These are phyloP conservation scores for Diplodia sapinea DNA, from an alignment of 2,329 filamentous ascomycete species.

Conservation along the genomic window DNA sequence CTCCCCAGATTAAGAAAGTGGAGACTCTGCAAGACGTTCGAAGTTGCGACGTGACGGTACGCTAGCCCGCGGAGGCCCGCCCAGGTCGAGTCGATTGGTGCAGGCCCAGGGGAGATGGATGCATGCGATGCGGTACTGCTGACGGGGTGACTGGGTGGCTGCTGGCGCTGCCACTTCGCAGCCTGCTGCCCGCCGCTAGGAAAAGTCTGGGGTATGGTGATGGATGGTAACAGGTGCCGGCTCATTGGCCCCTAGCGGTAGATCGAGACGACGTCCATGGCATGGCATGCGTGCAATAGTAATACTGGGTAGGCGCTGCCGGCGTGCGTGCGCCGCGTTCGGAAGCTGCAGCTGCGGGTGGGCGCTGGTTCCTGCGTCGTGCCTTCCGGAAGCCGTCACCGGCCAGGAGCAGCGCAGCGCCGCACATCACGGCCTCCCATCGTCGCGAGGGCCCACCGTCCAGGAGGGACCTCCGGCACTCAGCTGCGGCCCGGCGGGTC, in stretches of 20 bases:
- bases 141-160: not conserved
- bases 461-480: constrained; percentile 5
- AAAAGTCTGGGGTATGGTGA: not conserved
- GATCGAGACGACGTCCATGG: not conserved
- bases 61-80: constrained; percentile 14
- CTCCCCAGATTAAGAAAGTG: constrained; percentile 31
- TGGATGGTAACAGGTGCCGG: too few species aligned
- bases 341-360: too few species aligned
- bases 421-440: constrained; percentile 5
- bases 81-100: not conserved
- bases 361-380: not conserved
- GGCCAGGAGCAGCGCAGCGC: not conserved
- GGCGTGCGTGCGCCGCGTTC: not conserved
- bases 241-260: too few species aligned
- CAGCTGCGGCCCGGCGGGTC: not conserved
- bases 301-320: not conserved
- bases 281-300: not conserved
- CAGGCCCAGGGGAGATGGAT: not conserved
- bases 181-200: not conserved
- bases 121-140: not conserved
- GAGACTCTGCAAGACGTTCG: constrained; percentile 29
- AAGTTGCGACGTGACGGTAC: constrained; percentile 27
- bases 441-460: not conserved
- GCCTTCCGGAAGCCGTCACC: constrained; percentile 7
- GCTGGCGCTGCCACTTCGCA: not conserved